These are phyloP conservation scores for Penicillium maclennaniae DNA, from an alignment of 495 filamentous ascomycete species.

Conservation along the genomic window DNA sequence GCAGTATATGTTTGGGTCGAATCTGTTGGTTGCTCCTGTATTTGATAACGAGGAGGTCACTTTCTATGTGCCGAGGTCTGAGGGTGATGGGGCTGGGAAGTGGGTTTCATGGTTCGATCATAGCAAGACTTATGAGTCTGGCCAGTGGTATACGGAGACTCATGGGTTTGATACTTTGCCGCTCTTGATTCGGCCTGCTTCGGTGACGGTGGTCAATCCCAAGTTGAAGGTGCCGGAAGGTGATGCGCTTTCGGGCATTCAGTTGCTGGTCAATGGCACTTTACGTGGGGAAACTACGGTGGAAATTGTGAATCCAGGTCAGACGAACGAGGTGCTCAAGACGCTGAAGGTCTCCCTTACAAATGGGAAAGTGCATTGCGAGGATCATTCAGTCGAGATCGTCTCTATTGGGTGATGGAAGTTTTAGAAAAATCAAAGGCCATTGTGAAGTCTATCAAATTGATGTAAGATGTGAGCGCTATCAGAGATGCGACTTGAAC, in stretches of 20 bases:
- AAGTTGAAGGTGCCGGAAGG: slow-evolving; percentile 32
- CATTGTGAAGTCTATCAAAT: slow-evolving; percentile 1
- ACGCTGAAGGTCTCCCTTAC: slow-evolving; percentile 16
- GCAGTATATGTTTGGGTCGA: slow-evolving; percentile 63
- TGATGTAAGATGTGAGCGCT: not conserved
- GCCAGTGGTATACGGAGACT: slow-evolving; percentile 42
- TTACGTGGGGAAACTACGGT: slow-evolving; percentile 21
- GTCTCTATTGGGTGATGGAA: slow-evolving; percentile 6
- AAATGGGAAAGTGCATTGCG: slow-evolving; percentile 6
- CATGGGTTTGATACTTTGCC: slow-evolving; percentile 42
- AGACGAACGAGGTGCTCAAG: slow-evolving; percentile 32
- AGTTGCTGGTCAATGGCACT: slow-evolving; percentile 37
- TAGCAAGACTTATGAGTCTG: slow-evolving; percentile 36
- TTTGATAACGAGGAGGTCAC: slow-evolving; percentile 58
- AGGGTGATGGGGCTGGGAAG: slow-evolving; percentile 38
- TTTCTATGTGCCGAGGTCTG: slow-evolving; percentile 54
- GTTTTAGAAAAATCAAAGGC: not conserved
- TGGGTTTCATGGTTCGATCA: slow-evolving; percentile 51
- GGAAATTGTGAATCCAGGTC: slow-evolving; percentile 35
- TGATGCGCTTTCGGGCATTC: slow-evolving; percentile 34
- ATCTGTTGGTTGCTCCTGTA: slow-evolving; percentile 56
- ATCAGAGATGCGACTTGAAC: slow-evolving; percentile 2
- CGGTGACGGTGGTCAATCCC: slow-evolving; percentile 34
- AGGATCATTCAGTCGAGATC: slow-evolving; percentile 18
- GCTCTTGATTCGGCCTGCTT: slow-evolving; percentile 36